Percentiles rank a stretch among this genome's conserved stretches.
phyloP scores from a whole-genome alignment of 164 flowering plant genomes.

The Brasenia schreberi region DNA sequence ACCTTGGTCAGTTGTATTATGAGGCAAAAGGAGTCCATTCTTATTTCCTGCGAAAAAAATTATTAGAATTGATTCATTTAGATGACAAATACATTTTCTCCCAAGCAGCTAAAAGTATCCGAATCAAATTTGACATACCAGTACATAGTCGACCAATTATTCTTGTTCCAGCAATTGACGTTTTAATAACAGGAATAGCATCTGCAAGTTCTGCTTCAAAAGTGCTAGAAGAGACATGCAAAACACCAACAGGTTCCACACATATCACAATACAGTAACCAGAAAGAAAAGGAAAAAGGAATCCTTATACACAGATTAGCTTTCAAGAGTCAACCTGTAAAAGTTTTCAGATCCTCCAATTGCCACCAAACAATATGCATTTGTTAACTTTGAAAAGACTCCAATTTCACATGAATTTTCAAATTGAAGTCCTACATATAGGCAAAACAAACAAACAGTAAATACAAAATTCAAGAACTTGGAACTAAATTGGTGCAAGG shows the following conservation, averaged over 20 bases:
- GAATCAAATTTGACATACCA: slow-evolving; percentile 22
- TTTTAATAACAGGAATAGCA: slow-evolving; percentile 82
- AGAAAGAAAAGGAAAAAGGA: background rate
- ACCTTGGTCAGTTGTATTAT: slow-evolving; percentile 92
- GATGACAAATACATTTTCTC: background rate
- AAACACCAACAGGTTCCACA: background rate
- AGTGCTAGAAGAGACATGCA: slow-evolving; percentile 26
- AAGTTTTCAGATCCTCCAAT: slow-evolving; percentile 93
- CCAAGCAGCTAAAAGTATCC: background rate
- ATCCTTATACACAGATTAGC: background rate
- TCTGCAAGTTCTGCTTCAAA: slow-evolving; percentile 82
- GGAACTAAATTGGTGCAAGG: no score
- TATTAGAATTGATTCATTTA: background rate
- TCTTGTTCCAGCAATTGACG: slow-evolving; percentile 77
- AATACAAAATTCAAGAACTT: background rate
- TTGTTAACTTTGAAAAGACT: slow-evolving; percentile 72
- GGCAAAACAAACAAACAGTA: background rate
- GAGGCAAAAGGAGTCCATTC: slow-evolving; percentile 84
- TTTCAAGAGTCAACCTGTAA: slow-evolving; percentile 41
- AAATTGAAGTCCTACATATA: slow-evolving; percentile 49
- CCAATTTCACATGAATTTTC: slow-evolving; percentile 71
- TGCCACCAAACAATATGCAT: slow-evolving; percentile 78
- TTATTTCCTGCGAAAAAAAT: slow-evolving; percentile 52
- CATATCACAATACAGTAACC: background rate
- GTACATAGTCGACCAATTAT: slow-evolving; percentile 80